Conservation (phyloP, 2,329 filamentous ascomycete genomes). For the Xylariales sp. region DNA sequence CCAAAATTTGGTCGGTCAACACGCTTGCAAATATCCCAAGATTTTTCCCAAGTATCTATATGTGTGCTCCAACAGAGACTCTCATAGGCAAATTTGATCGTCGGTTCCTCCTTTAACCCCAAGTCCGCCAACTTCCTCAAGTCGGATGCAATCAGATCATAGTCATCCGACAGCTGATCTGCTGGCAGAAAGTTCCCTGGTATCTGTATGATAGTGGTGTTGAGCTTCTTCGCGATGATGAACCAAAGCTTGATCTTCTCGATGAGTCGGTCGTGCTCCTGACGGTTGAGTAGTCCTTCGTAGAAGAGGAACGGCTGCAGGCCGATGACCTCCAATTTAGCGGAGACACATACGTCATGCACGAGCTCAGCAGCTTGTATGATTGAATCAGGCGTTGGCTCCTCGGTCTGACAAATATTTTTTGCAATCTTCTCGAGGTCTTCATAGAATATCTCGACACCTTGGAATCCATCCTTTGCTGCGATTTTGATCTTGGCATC, state of each 20-base stretch:
- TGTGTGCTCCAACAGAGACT: constrained; percentile 67
- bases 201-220: constrained; percentile 69
- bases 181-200: constrained; percentile 64
- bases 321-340: constrained; percentile 55
- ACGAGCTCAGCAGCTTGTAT: constrained; percentile 55
- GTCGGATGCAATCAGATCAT: constrained; percentile 56
- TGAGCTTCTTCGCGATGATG: constrained; percentile 56
- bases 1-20: constrained; percentile 70
- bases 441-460: constrained; percentile 75
- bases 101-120: constrained; percentile 50
- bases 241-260: constrained; percentile 67
- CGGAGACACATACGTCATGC: constrained; percentile 49
- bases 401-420: constrained; percentile 31
- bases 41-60: constrained; percentile 65
- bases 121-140: constrained; percentile 63
- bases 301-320: constrained; percentile 76
- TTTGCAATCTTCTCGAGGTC: constrained; percentile 61
- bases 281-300: constrained; percentile 64
- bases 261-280: constrained; percentile 51
- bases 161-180: constrained; percentile 37
- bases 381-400: constrained; percentile 38
- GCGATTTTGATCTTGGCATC: background rate
- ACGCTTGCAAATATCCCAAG: constrained; percentile 61
- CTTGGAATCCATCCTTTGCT: constrained; percentile 51
- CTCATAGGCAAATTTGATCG: constrained; percentile 69